Percentiles rank a stretch among this genome's conserved stretches.
phyloP scores from a whole-genome alignment of 768 basidiomycete genomes.

The Chalciporus chontae region DNA sequence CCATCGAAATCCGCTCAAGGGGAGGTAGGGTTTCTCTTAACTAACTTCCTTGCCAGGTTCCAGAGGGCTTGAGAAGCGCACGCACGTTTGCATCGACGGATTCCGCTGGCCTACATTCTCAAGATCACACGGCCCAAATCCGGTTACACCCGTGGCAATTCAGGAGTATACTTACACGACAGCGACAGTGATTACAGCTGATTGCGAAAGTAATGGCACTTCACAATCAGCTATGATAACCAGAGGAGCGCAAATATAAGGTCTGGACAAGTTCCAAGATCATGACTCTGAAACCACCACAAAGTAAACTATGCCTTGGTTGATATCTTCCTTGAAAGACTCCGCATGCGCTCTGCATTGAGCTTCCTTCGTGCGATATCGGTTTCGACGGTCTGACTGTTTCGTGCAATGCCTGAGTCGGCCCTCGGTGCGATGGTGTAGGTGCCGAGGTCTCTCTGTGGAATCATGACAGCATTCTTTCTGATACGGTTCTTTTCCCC shows the following conservation, averaged over 20 bases:
- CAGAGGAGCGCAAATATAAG: slow-evolving; percentile 3
- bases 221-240: no score
- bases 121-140: no score
- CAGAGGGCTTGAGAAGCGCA: no score
- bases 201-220: no score
- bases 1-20: no score
- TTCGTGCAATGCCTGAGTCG: slow-evolving; percentile 49
- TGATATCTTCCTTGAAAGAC: slow-evolving; percentile 50
- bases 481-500: slow-evolving; percentile 65
- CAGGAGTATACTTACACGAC: no score
- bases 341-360: slow-evolving; percentile 71
- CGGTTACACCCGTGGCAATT: no score
- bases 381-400: slow-evolving; percentile 60
- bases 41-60: no score
- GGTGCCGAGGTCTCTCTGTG: slow-evolving; percentile 67
- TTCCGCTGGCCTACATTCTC: no score
- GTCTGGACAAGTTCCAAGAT: background rate
- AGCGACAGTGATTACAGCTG: no score
- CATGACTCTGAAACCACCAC: background rate
- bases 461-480: slow-evolving; percentile 82
- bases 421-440: slow-evolving; percentile 76
- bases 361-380: slow-evolving; percentile 72
- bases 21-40: no score
- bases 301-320: slow-evolving; percentile 18
- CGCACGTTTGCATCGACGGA: no score